Base-by-base conservation (phyloP, 805 yeast species). In the Candida pseudoglaebosa region DNA sequence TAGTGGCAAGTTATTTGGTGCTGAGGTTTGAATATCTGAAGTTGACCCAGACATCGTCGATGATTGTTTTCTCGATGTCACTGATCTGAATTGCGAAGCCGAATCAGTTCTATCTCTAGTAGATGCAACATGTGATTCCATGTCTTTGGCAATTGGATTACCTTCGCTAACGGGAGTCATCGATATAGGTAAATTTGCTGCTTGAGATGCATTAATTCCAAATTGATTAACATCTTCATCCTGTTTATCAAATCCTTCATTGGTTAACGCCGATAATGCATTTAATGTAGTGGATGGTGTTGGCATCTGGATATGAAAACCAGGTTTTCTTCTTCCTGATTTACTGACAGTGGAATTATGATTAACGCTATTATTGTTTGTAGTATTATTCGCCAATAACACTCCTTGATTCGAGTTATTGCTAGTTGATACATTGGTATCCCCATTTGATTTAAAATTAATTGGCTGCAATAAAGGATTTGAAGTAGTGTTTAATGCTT, bases 131-230 rank as follows among this genome's bases (percentile, higher is more conserved):
- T 43, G 17, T 7, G 42, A 17, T 28, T 37, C 13, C 40, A 13
- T 38, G 39, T 7, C 22, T 34, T 29, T 37, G 18, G n/a, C 18
- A 17, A 13, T 34, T 18, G 44, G 43, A 20, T 67, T 71, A 39
- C 58, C 80, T 48, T 85, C 95, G 2, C 86, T 73, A 4, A 84
- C 78, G 2, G 93, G 95, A 0, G 95, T 85, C 93, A 85, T 84
- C 0, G 86, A 77, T 49, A 80, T 64, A 1, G 86, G 80, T 3
- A 74, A 56, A 39, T 63, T 60, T 5, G 71, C 65, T 3, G 75
- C 68, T 22, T 70, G 72, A 12, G 73, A 59, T 1, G 80, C 73
- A 53, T 78, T 71, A 50, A 80, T 69, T 36, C 90, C 85, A 67
- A 80, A 80, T 52, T 84, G 85, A 55, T 83, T 79, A 32, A 82